Base-by-base conservation (phyloP, 108 stramenopile genomes). In the Schizochytrium sp. region DNA sequence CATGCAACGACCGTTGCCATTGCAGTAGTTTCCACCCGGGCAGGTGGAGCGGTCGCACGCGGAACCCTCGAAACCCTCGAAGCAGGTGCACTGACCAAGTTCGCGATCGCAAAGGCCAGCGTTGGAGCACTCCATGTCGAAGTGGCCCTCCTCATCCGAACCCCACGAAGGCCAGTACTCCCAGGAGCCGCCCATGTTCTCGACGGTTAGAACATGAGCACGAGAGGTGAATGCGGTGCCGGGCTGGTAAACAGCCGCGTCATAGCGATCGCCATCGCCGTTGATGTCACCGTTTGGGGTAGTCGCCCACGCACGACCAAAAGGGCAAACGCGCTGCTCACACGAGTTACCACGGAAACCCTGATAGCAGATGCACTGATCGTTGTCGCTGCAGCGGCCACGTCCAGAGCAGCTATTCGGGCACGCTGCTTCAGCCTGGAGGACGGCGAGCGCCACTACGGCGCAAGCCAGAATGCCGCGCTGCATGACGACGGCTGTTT, bases 11-110 rank as follows among this genome's bases (percentile, higher is more conserved):
- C 94, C 95, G 59, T 96, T 88, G 83, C 93, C 95, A 51, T 58
- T 89, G 89, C 95, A 96, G 43, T 88, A 60, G 29, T 88, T 91
- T 23, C 19, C 69, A 5, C 16, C 92, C 89, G 95, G 94, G 91
- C 96, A 97, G 34, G 94, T 76, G 57, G 94, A 93, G 63, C 95
- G 92, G 87, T 97, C 94, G 89, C 96, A 97, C 23, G 95, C 96
- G 51, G 90, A 72, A 58, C 96, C 96, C 71, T 96, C 95, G 92
- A 95, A 97, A 43, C 95, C 95, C 57, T 91, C 92, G 90, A 95
- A 95, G 92, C 96, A 97, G 58, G 93, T 89, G 91, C 96, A 97
- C 88, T 92, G 72, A 45, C 96, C 96, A 44, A 89, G 76, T 47
- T 45, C 60, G 23, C 94, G 92, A 89, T 96, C 95, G 89, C 96